These are phyloP conservation scores for Magnaporthiopsis incrustans DNA, from an alignment of 2,329 filamentous ascomycete species.

Conservation along the genomic window DNA sequence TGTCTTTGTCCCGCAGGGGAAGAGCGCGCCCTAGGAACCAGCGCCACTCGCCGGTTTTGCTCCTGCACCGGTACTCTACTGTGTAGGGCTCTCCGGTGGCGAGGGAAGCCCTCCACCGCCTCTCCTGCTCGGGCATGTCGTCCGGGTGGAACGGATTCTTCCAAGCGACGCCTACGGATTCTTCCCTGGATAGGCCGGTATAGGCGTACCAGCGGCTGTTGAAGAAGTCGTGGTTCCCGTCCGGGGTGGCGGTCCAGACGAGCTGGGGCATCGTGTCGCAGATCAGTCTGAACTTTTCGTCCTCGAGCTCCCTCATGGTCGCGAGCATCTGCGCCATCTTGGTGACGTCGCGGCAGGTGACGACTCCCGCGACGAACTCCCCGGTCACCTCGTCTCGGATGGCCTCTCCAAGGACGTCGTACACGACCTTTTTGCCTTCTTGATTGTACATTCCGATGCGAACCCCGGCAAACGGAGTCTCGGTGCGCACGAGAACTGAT, in stretches of 20 bases:
- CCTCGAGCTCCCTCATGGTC: conserved; percentile 61
- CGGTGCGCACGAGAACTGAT: conserved; percentile 52
- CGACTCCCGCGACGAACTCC: conserved; percentile 65
- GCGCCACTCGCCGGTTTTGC: conserved; percentile 60
- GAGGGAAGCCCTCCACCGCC: conserved; percentile 54
- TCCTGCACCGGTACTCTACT: conserved; percentile 63
- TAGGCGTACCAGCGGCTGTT: conserved; percentile 74
- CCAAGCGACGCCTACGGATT: conserved; percentile 58
- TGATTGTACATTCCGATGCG: conserved; percentile 56
- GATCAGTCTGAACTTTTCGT: conserved; percentile 66
- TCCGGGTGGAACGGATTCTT: conserved; percentile 60
- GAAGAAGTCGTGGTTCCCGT: conserved; percentile 65
- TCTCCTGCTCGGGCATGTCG: conserved; percentile 48
- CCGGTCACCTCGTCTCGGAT: conserved; percentile 59
- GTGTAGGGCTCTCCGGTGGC: conserved; percentile 60
- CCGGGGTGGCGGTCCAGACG: conserved; percentile 65
- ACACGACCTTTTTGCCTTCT: conserved; percentile 45
- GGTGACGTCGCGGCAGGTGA: conserved; percentile 67
- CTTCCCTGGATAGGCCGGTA: conserved; percentile 56
- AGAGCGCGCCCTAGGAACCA: conserved; percentile 72
- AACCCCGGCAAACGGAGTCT: conserved; percentile 48
- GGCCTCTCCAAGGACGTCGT: conserved; percentile 59
- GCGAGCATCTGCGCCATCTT: conserved; percentile 60
- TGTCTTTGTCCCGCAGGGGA: conserved; percentile 57
- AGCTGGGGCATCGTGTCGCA: conserved; percentile 66